phyloP scores from a whole-genome alignment of 768 basidiomycete species.

The Lentinula sp. region DNA sequence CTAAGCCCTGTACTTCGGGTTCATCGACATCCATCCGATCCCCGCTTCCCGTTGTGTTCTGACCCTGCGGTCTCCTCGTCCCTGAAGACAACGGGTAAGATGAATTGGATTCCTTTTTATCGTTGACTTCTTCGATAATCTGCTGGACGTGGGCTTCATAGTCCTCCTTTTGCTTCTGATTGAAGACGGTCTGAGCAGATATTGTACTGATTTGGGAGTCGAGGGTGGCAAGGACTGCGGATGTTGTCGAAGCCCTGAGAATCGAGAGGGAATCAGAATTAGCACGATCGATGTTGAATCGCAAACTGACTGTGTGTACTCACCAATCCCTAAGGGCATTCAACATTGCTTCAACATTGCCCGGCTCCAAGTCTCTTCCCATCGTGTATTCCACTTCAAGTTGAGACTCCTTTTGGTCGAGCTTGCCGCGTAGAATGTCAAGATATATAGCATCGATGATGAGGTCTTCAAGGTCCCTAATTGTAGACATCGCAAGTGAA shows the following conservation, averaged over 20 bases:
- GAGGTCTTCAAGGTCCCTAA: slow-evolving; percentile 91
- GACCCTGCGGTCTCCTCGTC: slow-evolving; percentile 18
- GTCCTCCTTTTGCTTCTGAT: slow-evolving; percentile 37
- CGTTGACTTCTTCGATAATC: slow-evolving; percentile 55
- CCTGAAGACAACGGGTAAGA: neutral
- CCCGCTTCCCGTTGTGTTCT: slow-evolving; percentile 21
- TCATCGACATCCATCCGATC: slow-evolving; percentile 64
- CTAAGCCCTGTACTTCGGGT: slow-evolving; percentile 13
- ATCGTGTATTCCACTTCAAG: slow-evolving; percentile 91
- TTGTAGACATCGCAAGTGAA: slow-evolving; percentile 66
- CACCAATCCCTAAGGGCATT: slow-evolving; percentile 64
- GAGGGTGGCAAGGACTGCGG: slow-evolving; percentile 63
- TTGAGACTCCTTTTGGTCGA: slow-evolving; percentile 88
- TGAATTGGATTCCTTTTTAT: slow-evolving; percentile 51
- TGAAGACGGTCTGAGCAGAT: slow-evolving; percentile 32
- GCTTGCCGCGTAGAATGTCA: slow-evolving; percentile 81
- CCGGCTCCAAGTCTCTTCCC: slow-evolving; percentile 86
- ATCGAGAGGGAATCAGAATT: neutral
- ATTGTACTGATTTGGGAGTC: slow-evolving; percentile 63
- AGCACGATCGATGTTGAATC: too few relatives aligned
- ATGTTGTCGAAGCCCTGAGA: slow-evolving; percentile 64
- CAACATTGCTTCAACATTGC: slow-evolving; percentile 55
- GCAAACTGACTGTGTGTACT: slow-evolving; percentile 13
- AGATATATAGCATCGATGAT: slow-evolving; percentile 97
- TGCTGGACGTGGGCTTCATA: slow-evolving; percentile 51